phyloP scores from a whole-genome alignment of 257 asterid species.

The Penstemon eatonii region DNA sequence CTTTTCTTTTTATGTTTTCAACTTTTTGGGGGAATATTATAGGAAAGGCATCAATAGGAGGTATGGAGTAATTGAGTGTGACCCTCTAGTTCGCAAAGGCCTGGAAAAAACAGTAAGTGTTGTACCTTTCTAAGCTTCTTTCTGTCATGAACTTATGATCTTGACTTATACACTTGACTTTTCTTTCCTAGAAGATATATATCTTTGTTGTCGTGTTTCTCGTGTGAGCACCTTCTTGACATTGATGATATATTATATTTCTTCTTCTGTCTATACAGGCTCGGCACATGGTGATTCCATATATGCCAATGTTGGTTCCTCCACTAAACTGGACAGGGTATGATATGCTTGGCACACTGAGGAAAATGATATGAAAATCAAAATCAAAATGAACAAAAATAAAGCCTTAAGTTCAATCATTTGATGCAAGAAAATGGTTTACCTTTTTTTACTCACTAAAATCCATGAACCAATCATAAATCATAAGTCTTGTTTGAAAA shows the following conservation, averaged over 20 bases:
- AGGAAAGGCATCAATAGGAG: conserved; percentile 67
- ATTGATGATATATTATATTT: conserved; percentile 16
- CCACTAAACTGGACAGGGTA: conserved; percentile 95
- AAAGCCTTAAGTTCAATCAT: too few relatives aligned
- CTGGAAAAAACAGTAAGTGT: conserved; percentile 83
- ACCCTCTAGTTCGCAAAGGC: conserved; percentile 92
- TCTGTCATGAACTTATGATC: neutral
- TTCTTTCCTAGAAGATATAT: conserved; percentile 4
- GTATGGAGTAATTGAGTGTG: conserved; percentile 94
- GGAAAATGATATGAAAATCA: too few relatives aligned
- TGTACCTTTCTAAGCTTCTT: neutral
- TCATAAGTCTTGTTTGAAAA: neutral
- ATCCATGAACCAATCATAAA: too few relatives aligned
- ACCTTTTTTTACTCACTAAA: too few relatives aligned
- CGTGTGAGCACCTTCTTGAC: conserved; percentile 8
- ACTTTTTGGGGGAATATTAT: neutral
- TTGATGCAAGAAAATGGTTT: too few relatives aligned
- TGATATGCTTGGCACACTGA: conserved; percentile 28
- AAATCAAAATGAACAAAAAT: too few relatives aligned
- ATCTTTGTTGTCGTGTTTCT: conserved; percentile 8
- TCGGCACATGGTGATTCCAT: conserved; percentile 97
- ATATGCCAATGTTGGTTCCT: conserved; percentile 98
- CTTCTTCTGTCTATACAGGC: conserved; percentile 58
- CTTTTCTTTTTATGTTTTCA: conserved; percentile 4
- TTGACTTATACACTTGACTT: neutral